Percentiles rank a stretch among this genome's conserved stretches.
These are phyloP conservation scores for Hsuehochloa calcarea DNA, from an alignment of 176 grass and related monocot species.

Conservation along the genomic window DNA sequence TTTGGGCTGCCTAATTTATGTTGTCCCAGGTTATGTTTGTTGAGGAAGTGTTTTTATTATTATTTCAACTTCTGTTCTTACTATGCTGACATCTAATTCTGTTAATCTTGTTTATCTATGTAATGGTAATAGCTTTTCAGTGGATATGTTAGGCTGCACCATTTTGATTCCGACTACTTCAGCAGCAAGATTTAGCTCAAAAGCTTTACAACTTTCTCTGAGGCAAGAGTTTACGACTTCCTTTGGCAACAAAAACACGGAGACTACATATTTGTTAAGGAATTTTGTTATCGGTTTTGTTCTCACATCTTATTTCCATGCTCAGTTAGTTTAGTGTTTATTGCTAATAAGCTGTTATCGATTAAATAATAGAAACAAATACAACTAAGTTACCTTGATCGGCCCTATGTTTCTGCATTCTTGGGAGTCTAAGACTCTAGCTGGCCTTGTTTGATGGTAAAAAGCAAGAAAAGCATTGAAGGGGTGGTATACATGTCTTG, in stretches of 20 bases:
- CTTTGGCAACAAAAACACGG: not conserved
- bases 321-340: not conserved
- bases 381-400: not conserved
- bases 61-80: not conserved
- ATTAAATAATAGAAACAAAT: not conserved
- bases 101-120: not conserved
- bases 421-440: not conserved
- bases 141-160: constrained; percentile 91
- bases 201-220: not conserved
- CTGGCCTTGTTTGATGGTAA: not conserved
- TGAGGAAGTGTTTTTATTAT: not conserved
- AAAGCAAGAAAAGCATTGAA: not conserved
- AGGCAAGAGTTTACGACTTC: not conserved
- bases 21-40: not conserved
- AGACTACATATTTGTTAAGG: not conserved
- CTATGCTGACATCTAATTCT: not conserved
- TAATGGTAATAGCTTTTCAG: constrained; percentile 58
- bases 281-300: not conserved
- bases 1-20: not conserved
- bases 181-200: constrained; percentile 58
- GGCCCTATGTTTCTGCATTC: not conserved
- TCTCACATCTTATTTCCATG: not conserved
- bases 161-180: constrained; percentile 87
- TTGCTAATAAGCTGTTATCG: not conserved
- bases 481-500: not conserved